Percentiles rank a stretch among this genome's conserved stretches.
Conservation (phyloP, 1,284 basidiomycete species). For the Xanthoconium separans region DNA sequence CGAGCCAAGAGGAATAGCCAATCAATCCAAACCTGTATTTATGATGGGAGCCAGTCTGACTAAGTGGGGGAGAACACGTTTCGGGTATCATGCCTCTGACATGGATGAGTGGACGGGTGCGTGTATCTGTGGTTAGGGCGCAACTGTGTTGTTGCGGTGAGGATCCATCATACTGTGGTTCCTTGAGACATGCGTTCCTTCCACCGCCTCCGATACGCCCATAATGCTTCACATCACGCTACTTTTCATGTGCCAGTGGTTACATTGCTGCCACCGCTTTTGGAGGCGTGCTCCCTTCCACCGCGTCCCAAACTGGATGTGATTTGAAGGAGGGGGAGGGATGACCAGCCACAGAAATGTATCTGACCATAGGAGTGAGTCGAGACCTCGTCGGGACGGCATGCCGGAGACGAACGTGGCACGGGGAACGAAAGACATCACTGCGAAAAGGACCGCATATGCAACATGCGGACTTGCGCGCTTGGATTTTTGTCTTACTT, state of each 20-base stretch:
- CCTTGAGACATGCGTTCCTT: conserved; percentile 12
- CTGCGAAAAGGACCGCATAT: too few species aligned
- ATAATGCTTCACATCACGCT: conserved; percentile 1
- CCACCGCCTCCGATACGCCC: not conserved
- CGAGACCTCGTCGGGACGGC: not conserved
- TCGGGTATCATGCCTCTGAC: conserved; percentile 17
- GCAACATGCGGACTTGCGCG: not conserved
- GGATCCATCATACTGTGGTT: conserved; percentile 1
- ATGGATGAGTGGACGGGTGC: conserved; percentile 1
- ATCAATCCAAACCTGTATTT: conserved; percentile 5
- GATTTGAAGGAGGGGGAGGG: not conserved
- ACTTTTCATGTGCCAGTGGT: conserved; percentile 1
- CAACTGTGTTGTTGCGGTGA: conserved; percentile 10
- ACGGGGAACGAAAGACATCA: not conserved
- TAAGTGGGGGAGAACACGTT: conserved; percentile 15
- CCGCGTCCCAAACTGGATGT: conserved; percentile 1
- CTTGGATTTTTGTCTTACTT: not conserved
- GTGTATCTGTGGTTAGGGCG: conserved; percentile 13
- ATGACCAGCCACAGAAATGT: conserved; percentile 21
- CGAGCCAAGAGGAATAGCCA: not conserved
- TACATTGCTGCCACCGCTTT: not conserved
- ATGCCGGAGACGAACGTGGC: too few species aligned
- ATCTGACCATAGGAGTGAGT: conserved; percentile 3
- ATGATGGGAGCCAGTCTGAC: conserved; percentile 5
- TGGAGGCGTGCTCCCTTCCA: not conserved